These are phyloP conservation scores for Aureobasidium mangrovei DNA, from an alignment of 2,329 filamentous ascomycete species.

Conservation along the genomic window DNA sequence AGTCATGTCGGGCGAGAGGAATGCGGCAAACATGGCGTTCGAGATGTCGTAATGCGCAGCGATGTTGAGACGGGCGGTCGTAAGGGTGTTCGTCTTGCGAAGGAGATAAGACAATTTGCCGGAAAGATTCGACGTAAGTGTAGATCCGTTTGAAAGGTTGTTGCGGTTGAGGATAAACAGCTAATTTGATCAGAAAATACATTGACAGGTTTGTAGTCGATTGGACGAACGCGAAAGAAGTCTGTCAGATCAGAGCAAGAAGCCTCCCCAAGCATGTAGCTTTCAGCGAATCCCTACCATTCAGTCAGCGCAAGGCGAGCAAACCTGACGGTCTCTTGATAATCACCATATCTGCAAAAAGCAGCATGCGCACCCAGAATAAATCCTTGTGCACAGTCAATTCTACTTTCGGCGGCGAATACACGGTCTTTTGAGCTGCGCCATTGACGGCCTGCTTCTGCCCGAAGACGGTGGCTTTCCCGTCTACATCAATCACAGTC, in stretches of 20 bases:
- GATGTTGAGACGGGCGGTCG: slow-evolving; percentile 55
- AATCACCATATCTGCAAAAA: slow-evolving; percentile 60
- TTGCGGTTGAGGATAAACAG: slow-evolving; percentile 64
- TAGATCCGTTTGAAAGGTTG: slow-evolving; percentile 55
- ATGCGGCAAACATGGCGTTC: slow-evolving; percentile 67
- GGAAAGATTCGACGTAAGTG: slow-evolving; percentile 51
- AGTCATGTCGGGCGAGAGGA: slow-evolving; percentile 67
- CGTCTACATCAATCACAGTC: slow-evolving; percentile 36
- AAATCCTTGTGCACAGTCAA: slow-evolving; percentile 55
- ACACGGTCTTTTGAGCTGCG: slow-evolving; percentile 29
- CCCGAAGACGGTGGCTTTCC: slow-evolving; percentile 35
- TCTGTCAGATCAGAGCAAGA: slow-evolving; percentile 56
- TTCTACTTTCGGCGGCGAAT: slow-evolving; percentile 41
- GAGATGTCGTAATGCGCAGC: slow-evolving; percentile 67
- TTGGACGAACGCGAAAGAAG: slow-evolving; percentile 46
- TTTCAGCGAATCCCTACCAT: slow-evolving; percentile 53
- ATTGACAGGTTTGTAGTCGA: neutral
- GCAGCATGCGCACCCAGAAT: slow-evolving; percentile 60
- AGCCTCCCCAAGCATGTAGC: slow-evolving; percentile 65
- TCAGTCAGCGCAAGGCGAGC: neutral
- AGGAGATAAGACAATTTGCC: slow-evolving; percentile 48
- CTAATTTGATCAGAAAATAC: slow-evolving; percentile 29
- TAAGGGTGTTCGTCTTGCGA: slow-evolving; percentile 38
- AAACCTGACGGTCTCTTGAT: slow-evolving; percentile 12
- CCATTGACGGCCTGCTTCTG: slow-evolving; percentile 21